These are phyloP conservation scores for Syncephalastrum monosporum DNA, from an alignment of 371 early-diverging fungal genomes.

Conservation along the genomic window DNA sequence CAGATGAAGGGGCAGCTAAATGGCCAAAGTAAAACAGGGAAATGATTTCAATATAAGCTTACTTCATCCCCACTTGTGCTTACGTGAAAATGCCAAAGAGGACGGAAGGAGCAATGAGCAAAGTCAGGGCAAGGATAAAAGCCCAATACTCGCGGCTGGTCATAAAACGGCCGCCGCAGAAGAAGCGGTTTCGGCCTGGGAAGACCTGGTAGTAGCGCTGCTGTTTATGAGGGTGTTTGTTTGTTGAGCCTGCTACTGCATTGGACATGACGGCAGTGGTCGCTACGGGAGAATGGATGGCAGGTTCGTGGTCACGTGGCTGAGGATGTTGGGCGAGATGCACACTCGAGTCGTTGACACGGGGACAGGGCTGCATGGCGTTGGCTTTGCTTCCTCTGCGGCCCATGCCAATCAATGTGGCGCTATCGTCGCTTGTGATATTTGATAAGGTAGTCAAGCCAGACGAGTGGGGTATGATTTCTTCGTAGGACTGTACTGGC, in stretches of 20 bases:
- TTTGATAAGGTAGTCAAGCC: conserved; percentile 17
- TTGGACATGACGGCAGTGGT: too few relatives aligned
- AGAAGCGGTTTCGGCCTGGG: conserved; percentile 54
- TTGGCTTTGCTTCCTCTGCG: too few relatives aligned
- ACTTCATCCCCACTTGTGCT: conserved; percentile 12
- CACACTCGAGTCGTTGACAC: too few relatives aligned
- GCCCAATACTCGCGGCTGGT: conserved; percentile 69
- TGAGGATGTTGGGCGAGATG: too few relatives aligned
- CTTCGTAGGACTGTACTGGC: conserved; percentile 9
- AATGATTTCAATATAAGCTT: neutral
- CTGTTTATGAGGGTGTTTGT: neutral
- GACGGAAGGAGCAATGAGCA: conserved; percentile 64
- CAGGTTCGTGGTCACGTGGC: too few relatives aligned
- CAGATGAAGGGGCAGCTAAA: conserved; percentile 70
- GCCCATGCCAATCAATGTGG: conserved; percentile 13
- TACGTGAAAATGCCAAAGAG: conserved; percentile 75
- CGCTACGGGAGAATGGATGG: too few relatives aligned
- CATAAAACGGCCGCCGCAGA: conserved; percentile 69
- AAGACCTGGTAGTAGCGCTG: conserved; percentile 30
- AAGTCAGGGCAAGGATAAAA: conserved; percentile 64
- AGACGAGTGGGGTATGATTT: conserved; percentile 18
- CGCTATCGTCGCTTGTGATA: conserved; percentile 20
- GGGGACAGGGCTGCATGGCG: too few relatives aligned
- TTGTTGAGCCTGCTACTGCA: too few relatives aligned
- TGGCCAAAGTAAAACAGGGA: neutral